Evolutionary conservation across 148 eudicot species (phyloP).

Genomic region (Rhododendron vialii): DNA sequence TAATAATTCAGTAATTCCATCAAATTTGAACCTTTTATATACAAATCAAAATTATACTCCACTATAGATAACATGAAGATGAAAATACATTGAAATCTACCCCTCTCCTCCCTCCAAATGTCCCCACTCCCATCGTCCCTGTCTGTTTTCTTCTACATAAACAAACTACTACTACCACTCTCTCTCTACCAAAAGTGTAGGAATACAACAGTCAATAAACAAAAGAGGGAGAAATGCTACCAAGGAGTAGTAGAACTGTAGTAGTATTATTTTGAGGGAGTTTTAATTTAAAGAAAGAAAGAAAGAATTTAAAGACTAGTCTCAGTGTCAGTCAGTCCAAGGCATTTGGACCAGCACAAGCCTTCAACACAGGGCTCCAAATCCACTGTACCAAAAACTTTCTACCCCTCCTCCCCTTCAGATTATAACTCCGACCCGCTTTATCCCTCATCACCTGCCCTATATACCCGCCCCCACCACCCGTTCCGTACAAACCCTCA

Average conservation of each 20-base stretch:
- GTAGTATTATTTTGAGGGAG: too few relatives aligned
- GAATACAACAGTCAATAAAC: neutral
- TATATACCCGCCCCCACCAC: constrained; percentile 95
- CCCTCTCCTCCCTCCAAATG: neutral
- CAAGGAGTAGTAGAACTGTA: too few relatives aligned
- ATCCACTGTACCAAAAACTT: constrained; percentile 92
- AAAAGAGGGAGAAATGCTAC: neutral
- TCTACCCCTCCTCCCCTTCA: constrained; percentile 65
- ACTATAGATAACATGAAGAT: neutral
- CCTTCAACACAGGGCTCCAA: constrained; percentile 80
- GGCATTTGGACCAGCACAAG: constrained; percentile 96
- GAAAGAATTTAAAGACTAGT: neutral
- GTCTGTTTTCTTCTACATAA: neutral
- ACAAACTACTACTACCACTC: too few relatives aligned
- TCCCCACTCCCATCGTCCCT: neutral
- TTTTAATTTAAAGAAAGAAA: too few relatives aligned
- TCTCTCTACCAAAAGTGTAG: neutral
- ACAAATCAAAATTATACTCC: neutral
- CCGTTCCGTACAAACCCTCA: constrained; percentile 85
- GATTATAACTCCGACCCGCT: constrained; percentile 59
- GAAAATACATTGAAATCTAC: neutral
- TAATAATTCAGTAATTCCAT: neutral
- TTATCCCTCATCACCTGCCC: constrained; percentile 78
- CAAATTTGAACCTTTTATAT: neutral
- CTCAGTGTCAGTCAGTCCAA: constrained; percentile 29